Evolutionary conservation across 2,329 filamentous ascomycete species (phyloP), one percentile per base, ranked within the genome.

Genomic region (Aspergillus uvarum): DNA sequence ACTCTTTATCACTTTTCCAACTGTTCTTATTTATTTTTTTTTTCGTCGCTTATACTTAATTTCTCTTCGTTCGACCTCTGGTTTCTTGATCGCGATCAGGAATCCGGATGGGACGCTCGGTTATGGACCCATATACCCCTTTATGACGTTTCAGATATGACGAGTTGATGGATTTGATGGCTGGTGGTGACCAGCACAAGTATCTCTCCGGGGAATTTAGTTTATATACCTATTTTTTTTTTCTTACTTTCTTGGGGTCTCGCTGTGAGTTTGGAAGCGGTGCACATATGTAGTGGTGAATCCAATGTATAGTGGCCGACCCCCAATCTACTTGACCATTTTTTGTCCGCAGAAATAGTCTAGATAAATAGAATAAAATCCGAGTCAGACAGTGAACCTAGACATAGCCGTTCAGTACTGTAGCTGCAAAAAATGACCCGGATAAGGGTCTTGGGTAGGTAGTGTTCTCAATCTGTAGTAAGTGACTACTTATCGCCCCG

Each of bases 51-150:
- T 56, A 56, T 49, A 50, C 48, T 52, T 56, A 42, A 32, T 42
- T 44, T 42, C 26, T 59, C 44, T 22, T 52, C 26, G 35, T 44
- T 59, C 19, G 42, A 55, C 38, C 38, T 16, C 38, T n/a, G 26
- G 22, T 31, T 19, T 10, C 16, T 58, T 22, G 52, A 61, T 22
- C 31, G n/a, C 47, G 42, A 47, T 61, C 56, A 35, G 22, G 58
- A 42, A 35, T 44, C 32, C 50, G 58, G 56, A 58, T 50, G 60
- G 47, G 54, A 51, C 62, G 59, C 62, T 64, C 38, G 38, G 63
- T 62, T 67, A 68, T 64, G 65, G 51, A 64, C 65, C 66, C 64
- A 66, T 71, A 74, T 74, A 74, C 70, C 71, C 72, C 59, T 59
- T 68, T 65, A 72, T 56, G 59, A 67, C 50, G 59, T 65, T 68